Evolutionary conservation across 257 asterid species (phyloP).

Genomic region (Misopates orontium): DNA sequence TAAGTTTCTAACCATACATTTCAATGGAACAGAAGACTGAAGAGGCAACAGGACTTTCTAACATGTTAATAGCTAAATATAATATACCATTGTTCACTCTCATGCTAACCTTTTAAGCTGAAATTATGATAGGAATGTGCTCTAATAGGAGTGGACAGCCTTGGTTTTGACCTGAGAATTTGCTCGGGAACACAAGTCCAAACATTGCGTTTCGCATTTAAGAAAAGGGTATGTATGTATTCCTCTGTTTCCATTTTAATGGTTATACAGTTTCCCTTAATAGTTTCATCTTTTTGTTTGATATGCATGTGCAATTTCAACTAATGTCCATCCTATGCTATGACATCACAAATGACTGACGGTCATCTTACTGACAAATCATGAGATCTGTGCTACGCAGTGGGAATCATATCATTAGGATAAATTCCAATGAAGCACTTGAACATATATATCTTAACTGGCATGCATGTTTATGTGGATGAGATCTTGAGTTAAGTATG

Average conservation of each 20-base stretch:
- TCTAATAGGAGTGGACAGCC: constrained; percentile 87
- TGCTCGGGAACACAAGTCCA: constrained; percentile 92
- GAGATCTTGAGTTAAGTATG: not conserved
- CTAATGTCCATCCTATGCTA: no score
- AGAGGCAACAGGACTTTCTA: not conserved
- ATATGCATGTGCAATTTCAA: constrained; percentile 1
- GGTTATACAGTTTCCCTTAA: not conserved
- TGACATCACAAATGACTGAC: not conserved
- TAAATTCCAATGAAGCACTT: no score
- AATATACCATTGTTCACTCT: constrained; percentile 7
- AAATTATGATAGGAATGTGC: constrained; percentile 68
- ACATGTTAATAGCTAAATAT: not conserved
- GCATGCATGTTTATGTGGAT: not conserved
- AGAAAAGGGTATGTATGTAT: constrained; percentile 62
- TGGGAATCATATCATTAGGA: no score
- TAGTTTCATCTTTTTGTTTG: no score
- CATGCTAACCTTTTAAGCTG: constrained; percentile 23
- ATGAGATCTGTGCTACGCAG: no score
- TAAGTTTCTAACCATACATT: constrained; percentile 1
- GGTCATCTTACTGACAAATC: not conserved
- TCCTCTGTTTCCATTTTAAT: not conserved
- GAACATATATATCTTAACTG: no score
- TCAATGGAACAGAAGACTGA: constrained; percentile 3
- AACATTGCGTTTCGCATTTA: constrained; percentile 83
- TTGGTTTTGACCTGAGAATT: constrained; percentile 91